These are phyloP conservation scores for Auriscalpium vulgare DNA, from an alignment of 768 basidiomycete genomes.

Conservation along the genomic window DNA sequence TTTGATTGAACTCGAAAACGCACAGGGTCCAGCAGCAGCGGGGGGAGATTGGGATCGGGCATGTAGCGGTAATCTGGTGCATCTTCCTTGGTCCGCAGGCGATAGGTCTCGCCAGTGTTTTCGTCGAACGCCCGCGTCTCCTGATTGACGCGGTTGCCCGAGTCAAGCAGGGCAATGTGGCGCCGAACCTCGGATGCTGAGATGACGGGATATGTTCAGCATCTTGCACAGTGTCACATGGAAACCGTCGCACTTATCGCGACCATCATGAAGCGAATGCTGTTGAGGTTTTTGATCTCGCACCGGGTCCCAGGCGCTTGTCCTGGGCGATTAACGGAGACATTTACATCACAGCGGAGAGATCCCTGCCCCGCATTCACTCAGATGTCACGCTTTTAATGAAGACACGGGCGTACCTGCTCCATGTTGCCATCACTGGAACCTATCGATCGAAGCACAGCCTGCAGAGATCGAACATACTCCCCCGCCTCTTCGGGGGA, in stretches of 20 bases:
- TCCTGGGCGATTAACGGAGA: conserved; percentile 73
- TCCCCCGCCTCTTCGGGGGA: conserved; percentile 86
- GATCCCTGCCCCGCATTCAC: conserved; percentile 59
- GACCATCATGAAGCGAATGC: conserved; percentile 71
- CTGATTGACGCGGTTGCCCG: conserved; percentile 46
- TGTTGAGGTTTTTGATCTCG: conserved; percentile 96
- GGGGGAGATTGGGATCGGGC: conserved; percentile 92
- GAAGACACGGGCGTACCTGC: conserved; percentile 43
- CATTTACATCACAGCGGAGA: conserved; percentile 90
- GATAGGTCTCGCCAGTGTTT: conserved; percentile 70
- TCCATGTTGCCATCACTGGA: conserved; percentile 98
- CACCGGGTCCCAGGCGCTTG: conserved; percentile 71
- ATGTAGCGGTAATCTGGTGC: conserved; percentile 96
- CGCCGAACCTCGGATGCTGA: conserved; percentile 76
- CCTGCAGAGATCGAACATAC: conserved; percentile 80
- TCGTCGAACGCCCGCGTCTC: conserved; percentile 93
- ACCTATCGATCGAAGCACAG: conserved; percentile 72
- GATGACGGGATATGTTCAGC: not conserved
- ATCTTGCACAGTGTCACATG: not conserved
- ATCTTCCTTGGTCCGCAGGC: conserved; percentile 83
- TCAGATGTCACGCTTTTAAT: conserved; percentile 2
- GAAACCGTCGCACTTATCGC: conserved; percentile 62
- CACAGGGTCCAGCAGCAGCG: conserved; percentile 51
- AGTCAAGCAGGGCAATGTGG: conserved; percentile 54
- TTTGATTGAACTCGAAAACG: conserved; percentile 7